Conservation (phyloP, 2,329 filamentous ascomycete genomes). For the Aspergillus sojae region DNA sequence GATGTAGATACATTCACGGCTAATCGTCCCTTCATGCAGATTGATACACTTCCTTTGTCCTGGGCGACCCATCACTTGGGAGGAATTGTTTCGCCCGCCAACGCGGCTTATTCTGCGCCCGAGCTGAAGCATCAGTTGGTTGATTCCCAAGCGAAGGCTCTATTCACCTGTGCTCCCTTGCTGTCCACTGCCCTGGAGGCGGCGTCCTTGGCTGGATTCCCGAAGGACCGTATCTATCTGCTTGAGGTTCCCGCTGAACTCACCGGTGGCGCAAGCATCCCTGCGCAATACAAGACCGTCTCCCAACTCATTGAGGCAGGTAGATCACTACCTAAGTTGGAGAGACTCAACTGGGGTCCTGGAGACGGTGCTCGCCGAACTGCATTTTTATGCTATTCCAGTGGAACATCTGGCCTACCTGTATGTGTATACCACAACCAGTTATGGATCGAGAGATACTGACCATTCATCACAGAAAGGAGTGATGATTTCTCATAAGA, state of each 20-base stretch:
- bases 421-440: slow-evolving; percentile 46
- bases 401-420: slow-evolving; percentile 76
- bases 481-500: slow-evolving; percentile 78
- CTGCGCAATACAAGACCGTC: slow-evolving; percentile 61
- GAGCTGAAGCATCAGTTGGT: slow-evolving; percentile 74
- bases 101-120: slow-evolving; percentile 69
- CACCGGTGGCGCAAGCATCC: slow-evolving; percentile 49
- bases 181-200: slow-evolving; percentile 66
- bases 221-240: slow-evolving; percentile 67
- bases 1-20: not conserved
- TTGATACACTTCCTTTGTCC: slow-evolving; percentile 73
- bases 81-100: slow-evolving; percentile 74
- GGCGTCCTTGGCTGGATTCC: slow-evolving; percentile 64
- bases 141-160: slow-evolving; percentile 67
- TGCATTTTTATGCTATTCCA: slow-evolving; percentile 79
- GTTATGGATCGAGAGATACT: not conserved
- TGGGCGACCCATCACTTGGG: slow-evolving; percentile 75
- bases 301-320: slow-evolving; percentile 68
- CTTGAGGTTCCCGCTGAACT: slow-evolving; percentile 65
- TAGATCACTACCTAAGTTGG: slow-evolving; percentile 40
- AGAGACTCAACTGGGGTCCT: slow-evolving; percentile 44
- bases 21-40: slow-evolving; percentile 45
- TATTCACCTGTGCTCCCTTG: slow-evolving; percentile 73
- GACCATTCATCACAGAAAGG: slow-evolving; percentile 63
- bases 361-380: slow-evolving; percentile 60